Base-by-base conservation (phyloP, 176 grass and related monocot species). In the Paspalum vaginatum region DNA sequence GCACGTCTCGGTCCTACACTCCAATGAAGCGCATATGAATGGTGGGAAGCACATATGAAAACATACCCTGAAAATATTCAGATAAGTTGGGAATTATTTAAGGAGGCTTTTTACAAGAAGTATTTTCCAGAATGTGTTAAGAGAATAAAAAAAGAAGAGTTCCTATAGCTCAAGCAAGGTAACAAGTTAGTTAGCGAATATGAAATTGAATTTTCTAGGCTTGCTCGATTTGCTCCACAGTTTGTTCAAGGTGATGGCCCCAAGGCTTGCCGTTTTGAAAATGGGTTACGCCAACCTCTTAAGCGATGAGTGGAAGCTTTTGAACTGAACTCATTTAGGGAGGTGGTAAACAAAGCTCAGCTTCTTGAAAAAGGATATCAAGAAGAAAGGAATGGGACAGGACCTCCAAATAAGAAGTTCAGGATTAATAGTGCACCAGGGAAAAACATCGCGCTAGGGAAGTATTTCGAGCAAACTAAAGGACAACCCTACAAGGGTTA, bases 181-280 rank as follows among this genome's bases (percentile, higher is more conserved):
- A 45, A 45, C 9, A 45, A 9, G 8, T 8, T 6, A 69, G 42
- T 69, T 7, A 11, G 9, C 6, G 66, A 25, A 3, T 71, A 71
- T 18, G 68, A 71, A 9, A 71, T 51, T 27, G 68, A 71, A 51
- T 71, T 71, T 25, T 71, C 45, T 0, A 71, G 68, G 25, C 24
- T 71, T 9, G 46, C 68, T 16, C 25, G 68, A 16, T 71, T 71
- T 32, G 46, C 68, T 71, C 46, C 68, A 0, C 14, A 50, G 2
- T 71, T 71, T 71, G 68, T 51, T 1, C 45, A 71, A 21, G 16
- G 1, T 10, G 68, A 71, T 18, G 24, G 24, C n/a, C 50, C 46
- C 4, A 52, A 72, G 16, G 69, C 47, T 5, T 15, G 48, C 2
- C 48, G 69, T 5, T 72, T 72, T 11, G 26, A 73, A 39, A 73